These are phyloP conservation scores for Caryopteris hybrid DNA, from an alignment of 305 asterid genomes.

Conservation along the genomic window DNA sequence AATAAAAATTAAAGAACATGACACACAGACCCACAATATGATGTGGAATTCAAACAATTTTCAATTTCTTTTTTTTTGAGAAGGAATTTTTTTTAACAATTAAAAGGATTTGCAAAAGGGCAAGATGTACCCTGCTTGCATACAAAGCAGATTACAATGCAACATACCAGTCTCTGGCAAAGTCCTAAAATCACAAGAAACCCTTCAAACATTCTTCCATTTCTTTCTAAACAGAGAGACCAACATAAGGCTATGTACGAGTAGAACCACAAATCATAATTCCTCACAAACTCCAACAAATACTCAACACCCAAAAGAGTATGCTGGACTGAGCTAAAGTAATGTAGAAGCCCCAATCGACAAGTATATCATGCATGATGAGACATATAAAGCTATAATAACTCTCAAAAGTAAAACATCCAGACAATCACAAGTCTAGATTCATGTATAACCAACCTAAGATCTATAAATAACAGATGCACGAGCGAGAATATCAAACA, in stretches of 20 bases:
- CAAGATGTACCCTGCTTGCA: neutral
- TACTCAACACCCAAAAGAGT: neutral
- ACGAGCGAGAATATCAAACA: slow-evolving; percentile 3
- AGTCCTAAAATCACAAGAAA: too few relatives aligned
- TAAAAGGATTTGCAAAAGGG: neutral
- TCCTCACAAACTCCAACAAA: neutral
- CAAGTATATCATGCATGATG: neutral
- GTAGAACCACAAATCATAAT: neutral
- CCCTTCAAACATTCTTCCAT: neutral
- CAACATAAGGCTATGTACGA: neutral
- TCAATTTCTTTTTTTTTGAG: too few relatives aligned
- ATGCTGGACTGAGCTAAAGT: neutral
- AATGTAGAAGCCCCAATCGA: neutral
- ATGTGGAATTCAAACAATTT: neutral
- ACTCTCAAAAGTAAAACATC: neutral
- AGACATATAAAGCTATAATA: slow-evolving; percentile 1
- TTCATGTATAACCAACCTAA: neutral
- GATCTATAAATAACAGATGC: neutral
- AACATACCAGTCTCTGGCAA: neutral
- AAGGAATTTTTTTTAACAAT: too few relatives aligned
- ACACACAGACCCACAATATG: neutral
- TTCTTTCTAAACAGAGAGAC: neutral
- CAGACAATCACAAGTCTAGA: slow-evolving; percentile 1
- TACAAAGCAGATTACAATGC: neutral
- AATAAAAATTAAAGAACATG: neutral